phyloP scores from a whole-genome alignment of 805 yeast species.

The Saitoella complicata region DNA sequence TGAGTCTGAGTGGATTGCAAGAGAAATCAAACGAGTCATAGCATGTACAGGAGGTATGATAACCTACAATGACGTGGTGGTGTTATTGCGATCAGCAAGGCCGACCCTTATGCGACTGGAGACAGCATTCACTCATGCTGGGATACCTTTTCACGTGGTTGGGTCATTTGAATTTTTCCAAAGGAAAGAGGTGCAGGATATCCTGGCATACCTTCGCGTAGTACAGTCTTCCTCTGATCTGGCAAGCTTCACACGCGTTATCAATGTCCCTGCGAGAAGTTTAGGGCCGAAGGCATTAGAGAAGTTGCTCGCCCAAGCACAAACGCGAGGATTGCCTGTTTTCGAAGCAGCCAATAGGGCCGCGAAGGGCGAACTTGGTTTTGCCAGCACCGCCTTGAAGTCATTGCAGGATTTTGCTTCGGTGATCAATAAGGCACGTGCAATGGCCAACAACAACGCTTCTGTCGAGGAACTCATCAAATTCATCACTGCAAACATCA shows the following conservation, averaged over 20 bases:
- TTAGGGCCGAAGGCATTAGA: conserved; percentile 42
- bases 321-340: conserved; percentile 5
- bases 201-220: conserved; percentile 50
- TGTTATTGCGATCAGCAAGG: conserved; percentile 50
- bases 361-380: conserved; percentile 3
- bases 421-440: background rate
- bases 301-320: conserved; percentile 15
- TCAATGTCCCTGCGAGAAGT: conserved; percentile 49
- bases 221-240: conserved; percentile 43
- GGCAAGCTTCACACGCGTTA: conserved; percentile 39
- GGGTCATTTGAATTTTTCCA: conserved; percentile 76
- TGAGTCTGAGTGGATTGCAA: conserved; percentile 46
- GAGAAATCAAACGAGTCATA: conserved; percentile 35
- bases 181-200: conserved; percentile 43
- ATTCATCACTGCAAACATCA: background rate
- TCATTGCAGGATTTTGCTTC: background rate
- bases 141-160: conserved; percentile 50
- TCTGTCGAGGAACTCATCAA: background rate
- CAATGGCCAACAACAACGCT: background rate
- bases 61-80: conserved; percentile 45
- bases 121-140: conserved; percentile 35
- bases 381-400: background rate
- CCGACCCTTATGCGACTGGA: conserved; percentile 46
- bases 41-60: conserved; percentile 30
- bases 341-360: conserved; percentile 9